Conservation (phyloP, 331 rosid species). For the Quercus lobata region DNA sequence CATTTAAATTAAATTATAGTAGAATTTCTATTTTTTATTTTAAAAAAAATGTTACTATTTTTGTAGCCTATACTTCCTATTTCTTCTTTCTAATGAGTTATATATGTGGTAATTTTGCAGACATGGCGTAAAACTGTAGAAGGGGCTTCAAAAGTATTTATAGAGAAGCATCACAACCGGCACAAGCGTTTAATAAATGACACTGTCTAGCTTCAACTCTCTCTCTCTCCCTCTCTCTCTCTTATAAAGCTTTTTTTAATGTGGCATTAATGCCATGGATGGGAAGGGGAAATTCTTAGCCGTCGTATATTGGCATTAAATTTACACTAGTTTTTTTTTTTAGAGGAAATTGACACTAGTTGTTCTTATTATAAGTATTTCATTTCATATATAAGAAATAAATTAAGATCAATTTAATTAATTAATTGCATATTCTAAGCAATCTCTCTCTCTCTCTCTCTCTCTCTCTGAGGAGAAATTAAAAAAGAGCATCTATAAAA, state of each 20-base stretch:
- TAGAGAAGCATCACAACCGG: slow-evolving; percentile 73
- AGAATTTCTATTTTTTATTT: no score
- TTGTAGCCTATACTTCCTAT: not conserved
- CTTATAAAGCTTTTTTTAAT: not conserved
- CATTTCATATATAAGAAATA: not conserved
- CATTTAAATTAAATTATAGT: not conserved
- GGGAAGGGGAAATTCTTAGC: not conserved
- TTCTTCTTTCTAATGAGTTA: not conserved
- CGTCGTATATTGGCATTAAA: not conserved
- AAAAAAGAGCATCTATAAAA: no score
- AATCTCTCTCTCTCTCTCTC: not conserved
- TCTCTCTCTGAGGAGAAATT: not conserved
- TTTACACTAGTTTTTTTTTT: not conserved
- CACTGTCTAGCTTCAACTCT: slow-evolving; percentile 30
- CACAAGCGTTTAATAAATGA: slow-evolving; percentile 81
- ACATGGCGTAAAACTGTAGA: slow-evolving; percentile 80
- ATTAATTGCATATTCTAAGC: not conserved
- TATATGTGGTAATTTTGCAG: slow-evolving; percentile 28
- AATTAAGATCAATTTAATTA: not conserved
- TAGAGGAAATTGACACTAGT: not conserved
- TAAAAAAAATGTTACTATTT: not conserved
- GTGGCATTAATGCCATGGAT: not conserved
- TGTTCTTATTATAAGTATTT: not conserved
- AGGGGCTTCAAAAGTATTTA: slow-evolving; percentile 77
- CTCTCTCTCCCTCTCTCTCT: not conserved